These are phyloP conservation scores for Pichia terricola DNA, from an alignment of 1,139 yeast genomes.

Conservation along the genomic window DNA sequence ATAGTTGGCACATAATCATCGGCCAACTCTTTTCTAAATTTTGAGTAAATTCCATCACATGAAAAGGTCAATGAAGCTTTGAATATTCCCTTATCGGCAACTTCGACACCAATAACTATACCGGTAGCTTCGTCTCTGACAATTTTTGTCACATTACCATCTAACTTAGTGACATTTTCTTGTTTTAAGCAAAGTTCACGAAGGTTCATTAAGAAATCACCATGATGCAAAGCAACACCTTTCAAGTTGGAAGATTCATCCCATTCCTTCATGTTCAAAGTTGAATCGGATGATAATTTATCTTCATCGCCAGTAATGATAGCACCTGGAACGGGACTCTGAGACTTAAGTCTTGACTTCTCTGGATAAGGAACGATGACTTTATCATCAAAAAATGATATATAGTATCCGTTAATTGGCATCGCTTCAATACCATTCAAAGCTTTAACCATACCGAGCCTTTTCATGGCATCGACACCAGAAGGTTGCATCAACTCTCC, in stretches of 20 bases:
- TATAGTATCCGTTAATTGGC: conserved; percentile 70
- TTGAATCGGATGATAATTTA: conserved; percentile 37
- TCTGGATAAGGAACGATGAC: conserved; percentile 65
- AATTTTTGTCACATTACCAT: conserved; percentile 70
- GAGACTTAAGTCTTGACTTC: conserved; percentile 32
- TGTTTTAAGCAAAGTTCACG: conserved; percentile 63
- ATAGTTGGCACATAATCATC: conserved; percentile 47
- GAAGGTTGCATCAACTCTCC: conserved; percentile 97
- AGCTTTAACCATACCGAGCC: conserved; percentile 74
- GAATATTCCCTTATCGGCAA: conserved; percentile 32
- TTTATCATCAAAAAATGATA: conserved; percentile 50
- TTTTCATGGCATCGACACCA: conserved; percentile 72
- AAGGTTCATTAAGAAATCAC: conserved; percentile 70
- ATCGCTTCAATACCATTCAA: conserved; percentile 76
- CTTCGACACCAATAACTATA: conserved; percentile 60
- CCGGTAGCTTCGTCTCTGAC: conserved; percentile 35
- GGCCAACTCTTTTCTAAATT: conserved; percentile 68
- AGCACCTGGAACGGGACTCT: conserved; percentile 46
- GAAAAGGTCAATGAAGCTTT: conserved; percentile 60
- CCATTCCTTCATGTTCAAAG: conserved; percentile 41
- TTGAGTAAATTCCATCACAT: conserved; percentile 93
- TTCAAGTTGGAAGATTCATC: conserved; percentile 54
- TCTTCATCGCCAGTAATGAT: conserved; percentile 51
- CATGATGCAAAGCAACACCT: conserved; percentile 87
- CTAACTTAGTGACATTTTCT: conserved; percentile 62